Base-by-base conservation (phyloP, 2,329 filamentous ascomycete genomes). In the Paracoccidioides lutzii region DNA sequence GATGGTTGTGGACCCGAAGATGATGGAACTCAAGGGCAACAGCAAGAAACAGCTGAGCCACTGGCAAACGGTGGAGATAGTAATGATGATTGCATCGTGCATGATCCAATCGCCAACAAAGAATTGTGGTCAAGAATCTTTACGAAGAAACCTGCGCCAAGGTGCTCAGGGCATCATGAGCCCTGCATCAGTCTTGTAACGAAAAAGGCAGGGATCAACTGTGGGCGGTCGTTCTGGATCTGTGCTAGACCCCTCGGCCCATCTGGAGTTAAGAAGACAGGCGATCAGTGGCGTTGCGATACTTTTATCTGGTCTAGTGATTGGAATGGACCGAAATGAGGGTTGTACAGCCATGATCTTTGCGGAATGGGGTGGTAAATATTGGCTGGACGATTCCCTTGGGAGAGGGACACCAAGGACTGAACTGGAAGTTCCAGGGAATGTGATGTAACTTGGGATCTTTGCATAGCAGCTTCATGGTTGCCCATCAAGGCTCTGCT, bases 91-190 rank as follows among this genome's bases (percentile, higher is more conserved):
- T 75, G 69, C 55, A 75, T 81, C 1, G 76, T 85, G 58, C 66
- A 73, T 33, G 87, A 90, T 62, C 84, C 85, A 0, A 81, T 89
- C 52, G 77, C 81, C 58, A 80, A 80, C 48, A 91, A 88, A 67
- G 85, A 93, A 65, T 85, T 85, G 28, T 97, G 93, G 93, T 84
- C 82, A 4, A 90, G 85, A 66, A 76, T 97, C 12, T 84, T 97
- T 59, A 81, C 84, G 14, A 89, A 85, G 68, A 83, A 86, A 56
- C 73, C 81, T 1, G 77, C 81, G 0, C 93, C 93, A 0, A 80
- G 79, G 56, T 98, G 93, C 67, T 90, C 96, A 63, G 73, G 74
- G 50, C 93, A 98, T 66, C 77, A 82, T 54, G 90, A 97, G 63
- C 86, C 88, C 2, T 97, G 93, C 70, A 87, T 90, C 60, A 88